Base-by-base conservation (phyloP, 2,329 filamentous ascomycete genomes). In the Blastomyces percursus region DNA sequence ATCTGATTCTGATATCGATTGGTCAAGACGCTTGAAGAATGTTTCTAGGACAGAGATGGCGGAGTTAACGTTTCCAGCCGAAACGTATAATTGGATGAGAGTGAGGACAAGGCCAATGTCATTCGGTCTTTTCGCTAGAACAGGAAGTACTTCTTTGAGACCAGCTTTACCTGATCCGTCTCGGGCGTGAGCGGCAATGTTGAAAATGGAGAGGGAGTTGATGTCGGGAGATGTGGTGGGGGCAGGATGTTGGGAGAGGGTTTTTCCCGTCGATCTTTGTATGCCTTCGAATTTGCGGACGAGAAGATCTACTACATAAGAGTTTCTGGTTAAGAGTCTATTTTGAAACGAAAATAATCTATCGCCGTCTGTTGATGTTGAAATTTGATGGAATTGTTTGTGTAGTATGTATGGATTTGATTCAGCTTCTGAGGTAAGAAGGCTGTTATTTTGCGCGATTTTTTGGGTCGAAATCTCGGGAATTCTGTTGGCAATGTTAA, bases 41-140 rank as follows among this genome's bases (percentile, higher is more conserved):
- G 82, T 78, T 71, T 96, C 88, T 1, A 96, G 79, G 6, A 90
- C 79, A n/a, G 81, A 79, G 44, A 91, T 83, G 4, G 93, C 93
- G 3, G 88, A 86, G 38, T 83, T 86, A 35, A 84, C 81, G 71
- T 93, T 91, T 56, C 86, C 84, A 50, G 81, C 84, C 59, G 86
- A 80, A 19, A 94, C 79, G 71, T 95, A 91, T 54, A 96, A 82
- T 73, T 96, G 91, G 11, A 93, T 82, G 62, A 91, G 83, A 11
- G 90, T 91, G 48, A 96, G 79, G 30, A 90, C 77, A 2, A 96
- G 80, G 1, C 92, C 93, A 27, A 96, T 79, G 71, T 96, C 91
- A 64, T 84, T 84, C 0, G 91, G 90, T 38, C 90, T 81, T 70
- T 85, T 87, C 68, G 90, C 86, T 7, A 93, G 78, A 14, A 92